Base-by-base conservation (phyloP, 352 stramenopile species). In the Saprolegnia parasitica region DNA sequence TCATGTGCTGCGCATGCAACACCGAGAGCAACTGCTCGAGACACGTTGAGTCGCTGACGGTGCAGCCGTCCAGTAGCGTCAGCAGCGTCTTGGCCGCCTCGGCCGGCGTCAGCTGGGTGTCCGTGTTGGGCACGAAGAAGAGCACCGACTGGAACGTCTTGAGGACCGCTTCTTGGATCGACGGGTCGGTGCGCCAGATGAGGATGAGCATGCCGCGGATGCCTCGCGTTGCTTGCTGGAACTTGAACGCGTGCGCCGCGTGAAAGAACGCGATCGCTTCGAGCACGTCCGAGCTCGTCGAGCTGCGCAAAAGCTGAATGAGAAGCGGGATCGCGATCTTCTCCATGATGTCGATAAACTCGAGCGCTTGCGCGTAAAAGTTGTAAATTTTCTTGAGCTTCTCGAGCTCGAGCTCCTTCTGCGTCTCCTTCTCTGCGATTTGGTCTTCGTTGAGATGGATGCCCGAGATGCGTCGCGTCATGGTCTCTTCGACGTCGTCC, bases 221-320 rank as follows among this genome's bases (percentile, higher is more conserved):
- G 18, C 91, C 93, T 8, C 77, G 80, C 11, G 97, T 81, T 9
- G 93, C 92, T 71, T 90, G 96, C 16, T 84, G 80, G 55, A 98
- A 76, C 45, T 89, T 85, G 62, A 98, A 97, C 71, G 90, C 83
- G 52, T 93, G 87, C 3, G 92, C 93, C 50, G 92, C 88, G 10
- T 96, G 90, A 70, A 98, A 97, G 71, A 98, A 98, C 18, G 90
- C 80, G 49, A 98, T 95, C 20, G 94, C 84, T 73, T 97, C 93
- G 15, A 96, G 85, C 3, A 98, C 91, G 74, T 98, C 96, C 20
- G 89, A 96, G 18, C 87, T 84, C 32, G 93, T 97, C 37, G 90
- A 90, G 54, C 90, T 98, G 5, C 96, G 80, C 1, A 98, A 79
- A 49, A 98, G 81, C 56, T 91, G 79, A 3, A 87, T 78, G 67